These are phyloP conservation scores for Anisodus tanguticus DNA, from an alignment of 257 asterid genomes.

Conservation along the genomic window DNA sequence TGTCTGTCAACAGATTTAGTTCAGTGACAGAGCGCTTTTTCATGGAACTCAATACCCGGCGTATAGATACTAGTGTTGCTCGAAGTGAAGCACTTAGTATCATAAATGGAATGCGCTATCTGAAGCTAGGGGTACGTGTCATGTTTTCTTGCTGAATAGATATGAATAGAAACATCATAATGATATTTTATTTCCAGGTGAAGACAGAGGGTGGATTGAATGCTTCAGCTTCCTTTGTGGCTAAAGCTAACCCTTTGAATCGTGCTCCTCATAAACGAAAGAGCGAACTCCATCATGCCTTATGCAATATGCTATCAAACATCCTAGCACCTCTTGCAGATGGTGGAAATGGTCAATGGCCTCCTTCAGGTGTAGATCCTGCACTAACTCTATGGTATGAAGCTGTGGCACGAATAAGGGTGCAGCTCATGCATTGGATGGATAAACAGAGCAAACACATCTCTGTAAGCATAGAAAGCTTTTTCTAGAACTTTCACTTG, in stretches of 20 bases:
- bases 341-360: constrained; percentile 98
- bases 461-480: constrained; percentile 60
- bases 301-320: constrained; percentile 99
- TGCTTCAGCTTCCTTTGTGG: constrained; percentile 99
- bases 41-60: constrained; percentile 95
- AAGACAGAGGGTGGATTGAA: constrained; percentile 95
- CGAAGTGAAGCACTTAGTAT: constrained; percentile 98
- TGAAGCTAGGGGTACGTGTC: constrained; percentile 91
- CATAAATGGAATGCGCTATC: constrained; percentile 97
- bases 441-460: constrained; percentile 98
- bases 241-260: constrained; percentile 94
- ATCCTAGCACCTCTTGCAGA: constrained; percentile 96
- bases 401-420: constrained; percentile 94
- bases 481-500: constrained; percentile 26
- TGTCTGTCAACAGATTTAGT: constrained; percentile 75
- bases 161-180: constrained; percentile 41
- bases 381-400: constrained; percentile 97
- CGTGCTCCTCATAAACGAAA: constrained; percentile 97
- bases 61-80: constrained; percentile 89
- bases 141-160: constrained; percentile 36
- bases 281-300: constrained; percentile 97
- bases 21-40: constrained; percentile 99
- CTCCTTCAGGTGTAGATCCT: constrained; percentile 93
- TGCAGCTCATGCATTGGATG: constrained; percentile 93
- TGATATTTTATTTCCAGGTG: constrained; percentile 66